A percentile compares a stretch with the other conserved stretches of the same genome.
These are phyloP conservation scores for Penicillium frequentans DNA, from an alignment of 2,329 filamentous ascomycete species.

Conservation along the genomic window DNA sequence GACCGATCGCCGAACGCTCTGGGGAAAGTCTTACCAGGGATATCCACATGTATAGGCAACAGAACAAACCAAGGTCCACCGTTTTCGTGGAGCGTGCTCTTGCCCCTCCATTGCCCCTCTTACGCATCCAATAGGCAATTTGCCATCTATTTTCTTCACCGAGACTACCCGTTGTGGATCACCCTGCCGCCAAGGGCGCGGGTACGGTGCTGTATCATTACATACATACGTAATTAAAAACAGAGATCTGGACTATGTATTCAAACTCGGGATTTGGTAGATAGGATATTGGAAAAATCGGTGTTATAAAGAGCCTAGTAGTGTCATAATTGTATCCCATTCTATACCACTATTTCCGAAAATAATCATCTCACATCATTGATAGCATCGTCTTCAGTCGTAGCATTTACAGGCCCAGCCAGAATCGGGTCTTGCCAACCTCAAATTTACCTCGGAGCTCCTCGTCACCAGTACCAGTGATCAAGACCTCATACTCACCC, in stretches of 20 bases:
- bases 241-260: neutral
- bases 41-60: neutral
- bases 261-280: neutral
- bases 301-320: neutral
- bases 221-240: neutral
- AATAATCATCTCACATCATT: neutral
- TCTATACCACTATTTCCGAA: neutral
- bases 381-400: neutral
- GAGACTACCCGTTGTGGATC: constrained; percentile 2
- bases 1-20: constrained; percentile 4
- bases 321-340: neutral
- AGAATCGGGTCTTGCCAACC: constrained; percentile 64
- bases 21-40: neutral
- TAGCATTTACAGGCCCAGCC: constrained; percentile 58
- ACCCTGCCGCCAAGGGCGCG: neutral
- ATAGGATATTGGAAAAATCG: neutral
- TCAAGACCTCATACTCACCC: constrained; percentile 64
- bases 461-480: constrained; percentile 57
- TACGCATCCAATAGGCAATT: neutral
- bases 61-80: neutral
- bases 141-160: neutral
- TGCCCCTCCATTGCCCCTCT: neutral
- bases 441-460: constrained; percentile 55
- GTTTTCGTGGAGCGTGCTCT: neutral
- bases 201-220: neutral